Base-by-base conservation (phyloP, 1,284 basidiomycete species). In the Psilocybe mexicana region DNA sequence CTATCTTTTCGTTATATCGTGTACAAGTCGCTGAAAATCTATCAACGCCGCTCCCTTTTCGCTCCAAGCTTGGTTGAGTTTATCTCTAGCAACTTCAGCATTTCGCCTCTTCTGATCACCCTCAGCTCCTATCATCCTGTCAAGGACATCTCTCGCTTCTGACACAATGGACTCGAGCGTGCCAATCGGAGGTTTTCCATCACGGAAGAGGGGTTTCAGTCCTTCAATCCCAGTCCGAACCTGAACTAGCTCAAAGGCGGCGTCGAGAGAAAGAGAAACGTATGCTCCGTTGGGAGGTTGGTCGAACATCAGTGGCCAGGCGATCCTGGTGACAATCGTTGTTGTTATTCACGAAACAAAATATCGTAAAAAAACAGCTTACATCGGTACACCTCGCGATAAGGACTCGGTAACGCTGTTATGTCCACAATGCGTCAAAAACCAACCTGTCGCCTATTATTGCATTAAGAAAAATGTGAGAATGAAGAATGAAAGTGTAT, bases 241-340 rank as follows among this genome's bases (percentile, higher is more conserved):
- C 46, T 61, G 57, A 12, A 56, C 50, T 18, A 61, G 36, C 57
- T 61, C 57, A 43, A 61, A 61, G 1, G 60, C 60, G 30, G 55
- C 60, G 36, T 61, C 60, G 8, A 61, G 57, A 8, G 60, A 52
- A 25, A 61, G 49, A 5, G 60, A 53, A 28, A 61, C 43, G 28
- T 58, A 50, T 4, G 60, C 57, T n/a, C 57, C 53, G 7, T 49
- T 61, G 43, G 36, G 53, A 0, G 60, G 60, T 44, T 61, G 60
- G 38, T 61, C 60, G 18, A 54, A 59, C 6, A 47, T 43, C 45
- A 61, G 33, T 35, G 60, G 60, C 53, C 56, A 61, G 23, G 56
- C 49, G 3, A 61, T 59, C 44, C 60, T 61, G 35, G 2, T 11
- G 40, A 23, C 25, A 7, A 10, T 43, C 18, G 18, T 18, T 46